A percentile compares a stretch with the other conserved stretches of the same genome.
Conservation (phyloP, 2,329 filamentous ascomycete species). For the Hymenoscyphus fraxineus region DNA sequence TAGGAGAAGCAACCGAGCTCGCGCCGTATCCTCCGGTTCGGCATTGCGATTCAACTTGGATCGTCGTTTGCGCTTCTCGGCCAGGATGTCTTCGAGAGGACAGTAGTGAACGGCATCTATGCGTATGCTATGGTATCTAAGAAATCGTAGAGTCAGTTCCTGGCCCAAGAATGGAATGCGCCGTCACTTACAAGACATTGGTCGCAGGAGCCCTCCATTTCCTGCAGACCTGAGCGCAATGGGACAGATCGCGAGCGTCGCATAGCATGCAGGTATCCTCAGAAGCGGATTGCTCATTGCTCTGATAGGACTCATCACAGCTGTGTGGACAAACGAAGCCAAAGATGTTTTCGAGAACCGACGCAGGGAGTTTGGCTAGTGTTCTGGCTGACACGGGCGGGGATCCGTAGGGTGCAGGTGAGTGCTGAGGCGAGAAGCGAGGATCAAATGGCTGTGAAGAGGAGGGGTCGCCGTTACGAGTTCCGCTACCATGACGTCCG, state of each 20-base stretch:
- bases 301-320: constrained; percentile 71
- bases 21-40: constrained; percentile 75
- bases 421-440: neutral
- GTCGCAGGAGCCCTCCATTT: constrained; percentile 60
- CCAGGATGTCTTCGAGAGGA: constrained; percentile 75
- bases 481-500: neutral
- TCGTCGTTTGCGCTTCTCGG: constrained; percentile 72
- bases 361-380: constrained; percentile 52
- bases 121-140: constrained; percentile 80
- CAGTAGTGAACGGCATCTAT: constrained; percentile 96
- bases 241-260: constrained; percentile 81
- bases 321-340: constrained; percentile 78
- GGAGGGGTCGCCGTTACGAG: neutral
- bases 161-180: neutral
- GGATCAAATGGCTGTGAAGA: constrained; percentile 6
- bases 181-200: constrained; percentile 56
- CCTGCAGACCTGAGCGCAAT: constrained; percentile 70
- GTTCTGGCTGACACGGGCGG: constrained; percentile 19
- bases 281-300: constrained; percentile 74
- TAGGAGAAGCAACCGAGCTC: constrained; percentile 71
- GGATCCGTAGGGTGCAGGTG: constrained; percentile 16
- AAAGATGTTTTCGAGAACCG: constrained; percentile 76
- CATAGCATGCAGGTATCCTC: constrained; percentile 89
- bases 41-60: constrained; percentile 73
- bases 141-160: constrained; percentile 6